Base-by-base conservation (phyloP, 2,329 filamentous ascomycete species). In the Botryotinia globosa region DNA sequence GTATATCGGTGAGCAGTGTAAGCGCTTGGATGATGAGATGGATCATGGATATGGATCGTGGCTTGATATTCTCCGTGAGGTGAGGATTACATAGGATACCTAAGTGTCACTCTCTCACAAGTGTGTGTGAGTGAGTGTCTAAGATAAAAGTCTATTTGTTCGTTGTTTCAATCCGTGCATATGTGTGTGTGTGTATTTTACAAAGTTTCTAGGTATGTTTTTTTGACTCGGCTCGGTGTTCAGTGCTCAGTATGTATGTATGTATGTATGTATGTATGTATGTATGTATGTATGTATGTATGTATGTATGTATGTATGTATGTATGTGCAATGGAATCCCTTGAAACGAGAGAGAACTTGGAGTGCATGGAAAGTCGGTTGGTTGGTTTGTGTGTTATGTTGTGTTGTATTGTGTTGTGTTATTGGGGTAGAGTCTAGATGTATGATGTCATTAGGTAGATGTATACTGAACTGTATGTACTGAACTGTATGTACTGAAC, bases 31-130 rank as follows among this genome's bases (percentile, higher is more conserved):
- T 44, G 42, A 18, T 61, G 34, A 20, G 42, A 44, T 61, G 34
- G 32, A 61, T 61, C 58, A 34, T 61, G 58, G 32, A n/a, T n/a
- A 44, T 61, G 34, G 32, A 61, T 61, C 58, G 58, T 61, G 58
- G 32, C 58, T 61, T 61, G 58, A 37, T 8, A 54, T 54, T 54
- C 51, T 29, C 51, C 51, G 51, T 45, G 18, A 9, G 44, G 51
- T 45, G 18, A 9, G 44, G 44, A 45, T 22, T 22, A 45, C 8
- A 8, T 37, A 9, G 37, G 6, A 37, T 37, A 37, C 37, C 37
- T 39, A 39, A 37, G 37, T 39, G n/a, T n/a, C n/a, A n/a, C n/a
- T n/a, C n/a, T n/a, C n/a, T n/a, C n/a, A n/a, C n/a, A n/a, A n/a
- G n/a, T n/a, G n/a, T n/a, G n/a, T 39, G 4, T 22, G 2, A 20